Percentiles rank a stretch among this genome's conserved stretches.
These are phyloP conservation scores for Trichophyton rubrum DNA, from an alignment of 2,329 filamentous ascomycete species.

Conservation along the genomic window DNA sequence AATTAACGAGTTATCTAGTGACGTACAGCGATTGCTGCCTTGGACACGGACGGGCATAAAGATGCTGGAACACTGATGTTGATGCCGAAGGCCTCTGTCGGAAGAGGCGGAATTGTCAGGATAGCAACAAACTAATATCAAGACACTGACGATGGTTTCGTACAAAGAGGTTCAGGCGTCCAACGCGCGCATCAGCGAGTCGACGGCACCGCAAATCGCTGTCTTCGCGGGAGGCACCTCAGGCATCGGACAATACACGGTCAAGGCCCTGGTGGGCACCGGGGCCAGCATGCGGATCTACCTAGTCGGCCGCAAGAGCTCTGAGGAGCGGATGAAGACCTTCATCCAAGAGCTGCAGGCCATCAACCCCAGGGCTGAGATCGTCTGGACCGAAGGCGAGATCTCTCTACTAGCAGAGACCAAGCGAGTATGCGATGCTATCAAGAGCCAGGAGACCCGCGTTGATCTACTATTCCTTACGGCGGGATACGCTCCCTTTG, in stretches of 20 bases:
- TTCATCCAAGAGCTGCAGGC: slow-evolving; percentile 29
- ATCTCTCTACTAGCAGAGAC: slow-evolving; percentile 35
- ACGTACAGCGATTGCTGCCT: too few relatives aligned
- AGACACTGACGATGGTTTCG: slow-evolving; percentile 23
- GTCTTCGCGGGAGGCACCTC: slow-evolving; percentile 38
- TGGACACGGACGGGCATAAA: too few relatives aligned
- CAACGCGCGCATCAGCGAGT: slow-evolving; percentile 31
- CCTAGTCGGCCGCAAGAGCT: slow-evolving; percentile 29
- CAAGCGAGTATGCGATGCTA: slow-evolving; percentile 12
- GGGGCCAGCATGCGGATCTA: slow-evolving; percentile 31
- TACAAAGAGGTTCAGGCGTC: slow-evolving; percentile 26
- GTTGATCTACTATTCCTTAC: slow-evolving; percentile 37
- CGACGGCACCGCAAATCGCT: slow-evolving; percentile 22
- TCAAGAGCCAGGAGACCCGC: slow-evolving; percentile 21
- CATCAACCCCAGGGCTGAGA: slow-evolving; percentile 29
- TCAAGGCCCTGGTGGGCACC: slow-evolving; percentile 27
- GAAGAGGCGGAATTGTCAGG: background rate
- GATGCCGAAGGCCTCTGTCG: background rate
- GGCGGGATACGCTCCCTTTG: slow-evolving; percentile 35
- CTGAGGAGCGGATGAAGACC: slow-evolving; percentile 18
- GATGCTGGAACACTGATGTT: too few relatives aligned
- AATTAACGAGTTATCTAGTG: too few relatives aligned
- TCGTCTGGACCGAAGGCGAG: slow-evolving; percentile 35
- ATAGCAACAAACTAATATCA: background rate
- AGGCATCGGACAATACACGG: slow-evolving; percentile 35